phyloP scores from a whole-genome alignment of 177 flowering plant species.

The Tripterygium wilfordii region DNA sequence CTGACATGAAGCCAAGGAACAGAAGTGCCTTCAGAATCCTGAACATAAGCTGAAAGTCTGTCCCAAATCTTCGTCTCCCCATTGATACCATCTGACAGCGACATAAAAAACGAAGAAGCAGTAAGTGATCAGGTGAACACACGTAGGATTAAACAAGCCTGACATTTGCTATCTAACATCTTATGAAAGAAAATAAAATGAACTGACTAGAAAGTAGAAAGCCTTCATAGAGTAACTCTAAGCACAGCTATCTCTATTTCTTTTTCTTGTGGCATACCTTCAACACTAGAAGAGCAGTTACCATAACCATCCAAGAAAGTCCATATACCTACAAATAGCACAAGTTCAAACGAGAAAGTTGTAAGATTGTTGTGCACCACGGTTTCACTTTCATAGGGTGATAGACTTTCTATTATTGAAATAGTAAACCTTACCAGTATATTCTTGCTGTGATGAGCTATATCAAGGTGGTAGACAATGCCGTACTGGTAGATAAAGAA shows the following conservation, averaged over 20 bases:
- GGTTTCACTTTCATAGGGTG: neutral
- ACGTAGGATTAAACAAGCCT: too few relatives aligned
- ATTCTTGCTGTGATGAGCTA: slow-evolving; percentile 61
- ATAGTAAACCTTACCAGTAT: slow-evolving; percentile 47
- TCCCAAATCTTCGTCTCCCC: slow-evolving; percentile 83
- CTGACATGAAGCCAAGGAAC: slow-evolving; percentile 82
- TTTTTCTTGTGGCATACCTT: slow-evolving; percentile 58
- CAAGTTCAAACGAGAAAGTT: too few relatives aligned
- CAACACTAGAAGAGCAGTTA: slow-evolving; percentile 51
- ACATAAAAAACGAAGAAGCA: neutral
- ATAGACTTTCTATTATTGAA: neutral
- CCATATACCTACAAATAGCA: slow-evolving; percentile 66
- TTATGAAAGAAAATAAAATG: neutral
- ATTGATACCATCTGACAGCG: slow-evolving; percentile 78
- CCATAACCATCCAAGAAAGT: slow-evolving; percentile 89
- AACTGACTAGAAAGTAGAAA: neutral
- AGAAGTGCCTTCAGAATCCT: slow-evolving; percentile 87
- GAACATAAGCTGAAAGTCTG: slow-evolving; percentile 97
- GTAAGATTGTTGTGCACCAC: too few relatives aligned
- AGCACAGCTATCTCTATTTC: too few relatives aligned
- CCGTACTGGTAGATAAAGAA: slow-evolving; percentile 94
- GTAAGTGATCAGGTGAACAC: neutral
- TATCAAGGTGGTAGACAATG: slow-evolving; percentile 90
- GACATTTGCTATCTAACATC: too few relatives aligned
- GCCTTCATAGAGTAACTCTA: neutral